These are phyloP conservation scores for Tarenaya hassleriana DNA, from an alignment of 345 rosid genomes.

Conservation along the genomic window DNA sequence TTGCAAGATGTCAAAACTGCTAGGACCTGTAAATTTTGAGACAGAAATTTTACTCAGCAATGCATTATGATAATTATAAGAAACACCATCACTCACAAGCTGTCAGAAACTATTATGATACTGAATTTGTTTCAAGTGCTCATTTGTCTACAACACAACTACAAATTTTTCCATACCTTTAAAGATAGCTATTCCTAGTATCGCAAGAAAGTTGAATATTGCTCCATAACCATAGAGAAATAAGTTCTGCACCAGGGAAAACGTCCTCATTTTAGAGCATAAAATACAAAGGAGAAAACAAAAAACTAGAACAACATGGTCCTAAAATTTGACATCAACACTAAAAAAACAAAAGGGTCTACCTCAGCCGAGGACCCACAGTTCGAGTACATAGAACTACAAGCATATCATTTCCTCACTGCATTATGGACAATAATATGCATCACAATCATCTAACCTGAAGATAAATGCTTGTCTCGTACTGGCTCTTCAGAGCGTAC, in stretches of 20 bases:
- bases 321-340: slow-evolving; percentile 15
- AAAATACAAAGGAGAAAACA: not conserved
- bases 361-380: too few species aligned
- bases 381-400: not conserved
- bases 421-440: slow-evolving; percentile 7
- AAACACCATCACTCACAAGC: not conserved
- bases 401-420: slow-evolving; percentile 4
- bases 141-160: too few species aligned
- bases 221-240: slow-evolving; percentile 99
- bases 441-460: slow-evolving; percentile 52
- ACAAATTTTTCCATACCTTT: too few species aligned
- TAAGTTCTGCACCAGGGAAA: slow-evolving; percentile 59
- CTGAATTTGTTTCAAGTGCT: not conserved
- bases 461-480: slow-evolving; percentile 94
- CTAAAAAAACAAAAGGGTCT: too few species aligned
- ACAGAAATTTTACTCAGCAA: slow-evolving; percentile 6
- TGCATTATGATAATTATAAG: slow-evolving; percentile 1
- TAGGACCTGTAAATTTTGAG: slow-evolving; percentile 56
- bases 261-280: slow-evolving; percentile 11
- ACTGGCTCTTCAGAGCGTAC: slow-evolving; percentile 96
- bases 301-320: slow-evolving; percentile 11
- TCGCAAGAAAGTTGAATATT: slow-evolving; percentile 85
- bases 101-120: slow-evolving; percentile 4
- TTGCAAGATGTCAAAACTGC: slow-evolving; percentile 73
- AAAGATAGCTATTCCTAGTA: slow-evolving; percentile 51